Evolutionary conservation across 2,329 filamentous ascomycete genomes (phyloP).

Genomic region (Ophiostoma sp.): DNA sequence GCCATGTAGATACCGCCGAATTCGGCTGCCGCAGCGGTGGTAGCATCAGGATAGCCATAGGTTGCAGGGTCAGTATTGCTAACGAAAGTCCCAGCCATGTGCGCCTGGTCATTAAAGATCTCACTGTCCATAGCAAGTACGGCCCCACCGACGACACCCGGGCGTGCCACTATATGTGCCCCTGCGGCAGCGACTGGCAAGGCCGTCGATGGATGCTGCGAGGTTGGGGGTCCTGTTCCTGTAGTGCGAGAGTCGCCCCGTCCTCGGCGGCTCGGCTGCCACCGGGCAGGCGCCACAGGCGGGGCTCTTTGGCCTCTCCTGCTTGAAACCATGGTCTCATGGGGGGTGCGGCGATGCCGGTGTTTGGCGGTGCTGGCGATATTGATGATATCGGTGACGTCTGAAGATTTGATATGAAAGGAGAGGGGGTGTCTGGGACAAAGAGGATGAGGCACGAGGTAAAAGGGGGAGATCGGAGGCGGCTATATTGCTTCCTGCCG

Average conservation of each 20-base stretch:
- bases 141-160: too few relatives aligned
- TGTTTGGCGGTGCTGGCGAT: background rate
- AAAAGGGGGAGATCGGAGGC: background rate
- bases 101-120: background rate
- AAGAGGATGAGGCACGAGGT: too few relatives aligned
- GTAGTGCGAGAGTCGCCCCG: background rate
- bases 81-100: background rate
- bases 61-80: background rate
- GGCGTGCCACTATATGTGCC: background rate
- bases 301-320: background rate
- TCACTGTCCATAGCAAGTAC: background rate
- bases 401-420: background rate
- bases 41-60: background rate
- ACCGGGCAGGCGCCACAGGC: background rate
- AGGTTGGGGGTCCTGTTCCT: background rate
- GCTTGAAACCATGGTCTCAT: background rate
- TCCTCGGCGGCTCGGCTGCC: background rate
- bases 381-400: background rate
- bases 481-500: background rate
- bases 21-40: background rate
- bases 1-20: slow-evolving; percentile 74
- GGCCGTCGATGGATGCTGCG: background rate
- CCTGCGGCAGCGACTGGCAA: background rate
- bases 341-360: background rate
- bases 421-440: background rate